Evolutionary conservation across 805 yeast genomes (phyloP).

Genomic region (Metschnikowia matae): DNA sequence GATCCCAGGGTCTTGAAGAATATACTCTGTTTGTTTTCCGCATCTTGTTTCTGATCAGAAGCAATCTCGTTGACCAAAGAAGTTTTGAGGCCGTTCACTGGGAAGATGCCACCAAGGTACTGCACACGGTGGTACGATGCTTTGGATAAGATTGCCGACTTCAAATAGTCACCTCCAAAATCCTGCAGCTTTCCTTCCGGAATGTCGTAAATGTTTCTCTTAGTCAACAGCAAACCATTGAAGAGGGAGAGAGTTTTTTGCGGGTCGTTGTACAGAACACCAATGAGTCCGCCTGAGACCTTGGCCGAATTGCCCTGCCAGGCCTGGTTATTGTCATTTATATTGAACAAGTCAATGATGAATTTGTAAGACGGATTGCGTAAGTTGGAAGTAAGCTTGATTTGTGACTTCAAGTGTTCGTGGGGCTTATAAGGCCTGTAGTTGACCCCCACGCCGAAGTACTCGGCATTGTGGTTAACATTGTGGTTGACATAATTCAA

Average conservation of each 20-base stretch:
- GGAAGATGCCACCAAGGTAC: conserved; percentile 9
- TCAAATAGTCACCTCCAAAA: conserved; percentile 24
- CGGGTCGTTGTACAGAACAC: conserved; percentile 36
- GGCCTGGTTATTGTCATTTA: conserved; percentile 44
- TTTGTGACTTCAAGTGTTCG: conserved; percentile 44
- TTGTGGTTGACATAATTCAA: conserved; percentile 41
- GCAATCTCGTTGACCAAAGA: conserved; percentile 57
- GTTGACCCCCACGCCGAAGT: conserved; percentile 47
- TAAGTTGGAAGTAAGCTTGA: conserved; percentile 42
- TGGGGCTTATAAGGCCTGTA: conserved; percentile 50
- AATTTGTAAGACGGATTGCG: conserved; percentile 44
- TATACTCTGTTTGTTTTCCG: conserved; percentile 15
- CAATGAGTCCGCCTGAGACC: conserved; percentile 47
- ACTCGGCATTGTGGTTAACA: conserved; percentile 47
- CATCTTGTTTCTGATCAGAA: conserved; percentile 28
- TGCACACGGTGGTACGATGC: conserved; percentile 19
- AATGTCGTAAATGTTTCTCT: conserved; percentile 51
- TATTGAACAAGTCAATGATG: conserved; percentile 28
- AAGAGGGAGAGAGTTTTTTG: conserved; percentile 24
- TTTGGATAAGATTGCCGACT: conserved; percentile 30
- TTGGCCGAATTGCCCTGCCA: conserved; percentile 56
- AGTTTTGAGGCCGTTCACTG: conserved; percentile 41
- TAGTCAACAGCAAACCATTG: conserved; percentile 57
- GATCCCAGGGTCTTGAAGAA: conserved; percentile 36
- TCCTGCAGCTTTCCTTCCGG: conserved; percentile 49